Base-by-base conservation (phyloP, 2,329 filamentous ascomycete species). In the Fusarium setosum region DNA sequence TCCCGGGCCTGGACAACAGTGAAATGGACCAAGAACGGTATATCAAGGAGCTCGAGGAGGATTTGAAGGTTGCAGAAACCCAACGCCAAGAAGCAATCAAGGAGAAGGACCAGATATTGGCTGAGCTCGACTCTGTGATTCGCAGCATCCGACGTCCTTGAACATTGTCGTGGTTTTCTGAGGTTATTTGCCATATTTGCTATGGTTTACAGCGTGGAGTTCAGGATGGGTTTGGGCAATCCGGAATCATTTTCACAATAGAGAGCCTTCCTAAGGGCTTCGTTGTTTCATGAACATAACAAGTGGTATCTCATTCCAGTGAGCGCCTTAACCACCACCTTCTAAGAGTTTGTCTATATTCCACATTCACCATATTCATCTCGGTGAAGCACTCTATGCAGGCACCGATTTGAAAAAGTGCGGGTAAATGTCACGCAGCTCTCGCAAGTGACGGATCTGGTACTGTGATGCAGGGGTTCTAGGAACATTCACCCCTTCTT, bases 1-100 rank as follows among this genome's bases (percentile, higher is more conserved):
- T 96, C 3, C 93, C 93, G 0, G 93, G 93, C 0, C 81, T 96
- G 20, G 90, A 93, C 41, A 92, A 90, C 63, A 95, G 90, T 72
- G 91, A 95, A 75, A 83, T 86, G 63, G 90, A 94, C 72, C 93
- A 96, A 77, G 86, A 92, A 73, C 83, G 85, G 66, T 85, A 86
- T 57, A 89, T 92, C 59, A 84, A 82, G 68, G 87, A 89, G 59
- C 76, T 92, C 20, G 89, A 91, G 70, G 86, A 88, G 63, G 88
- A 91, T 67, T 78, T 91, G 32, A 88, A 86, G 70, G 83, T 82
- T 7, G 88, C 88, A 15, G 89, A 92, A 73, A 81, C 81, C 8
- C 86, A 90, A 73, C 80, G 88, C 34, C 83, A 86, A 68, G 85
- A 88, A 67, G 89, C 89, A 4, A 81, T 90, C 59, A 84, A 84